Evolutionary conservation across 768 basidiomycete genomes (phyloP).

Genomic region (Pleurotus platypus): DNA sequence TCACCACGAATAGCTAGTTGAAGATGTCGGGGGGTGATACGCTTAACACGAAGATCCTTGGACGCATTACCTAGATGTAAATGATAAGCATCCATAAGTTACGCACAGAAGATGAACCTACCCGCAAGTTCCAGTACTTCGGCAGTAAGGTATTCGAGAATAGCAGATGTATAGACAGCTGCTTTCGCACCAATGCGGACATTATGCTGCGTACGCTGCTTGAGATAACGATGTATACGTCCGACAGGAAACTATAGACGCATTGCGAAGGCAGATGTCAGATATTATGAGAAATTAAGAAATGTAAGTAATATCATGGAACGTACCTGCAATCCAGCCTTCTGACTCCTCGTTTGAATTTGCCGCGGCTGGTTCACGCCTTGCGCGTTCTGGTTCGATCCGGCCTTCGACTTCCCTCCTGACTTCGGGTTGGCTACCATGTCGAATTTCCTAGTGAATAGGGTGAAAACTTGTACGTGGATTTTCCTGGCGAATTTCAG

Average conservation of each 20-base stretch:
- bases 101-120: conserved; percentile 29
- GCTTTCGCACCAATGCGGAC: conserved; percentile 97
- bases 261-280: neutral
- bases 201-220: conserved; percentile 89
- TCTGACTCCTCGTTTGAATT: conserved; percentile 64
- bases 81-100: neutral
- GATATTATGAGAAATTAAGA: neutral
- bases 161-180: conserved; percentile 94
- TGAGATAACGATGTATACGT: conserved; percentile 95
- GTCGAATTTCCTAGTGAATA: neutral
- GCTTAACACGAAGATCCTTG: conserved; percentile 95
- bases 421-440: conserved; percentile 51
- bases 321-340: conserved; percentile 82
- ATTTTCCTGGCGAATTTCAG: neutral
- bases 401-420: conserved; percentile 63
- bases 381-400: conserved; percentile 43
- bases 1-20: conserved; percentile 97
- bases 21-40: conserved; percentile 93
- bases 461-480: neutral
- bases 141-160: conserved; percentile 93
- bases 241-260: conserved; percentile 85
- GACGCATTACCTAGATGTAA: conserved; percentile 79
- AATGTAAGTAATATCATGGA: neutral
- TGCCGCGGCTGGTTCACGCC: conserved; percentile 9
- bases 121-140: conserved; percentile 96